phyloP scores from a whole-genome alignment of 441 rosid genomes.

The Biscutella laevigata region DNA sequence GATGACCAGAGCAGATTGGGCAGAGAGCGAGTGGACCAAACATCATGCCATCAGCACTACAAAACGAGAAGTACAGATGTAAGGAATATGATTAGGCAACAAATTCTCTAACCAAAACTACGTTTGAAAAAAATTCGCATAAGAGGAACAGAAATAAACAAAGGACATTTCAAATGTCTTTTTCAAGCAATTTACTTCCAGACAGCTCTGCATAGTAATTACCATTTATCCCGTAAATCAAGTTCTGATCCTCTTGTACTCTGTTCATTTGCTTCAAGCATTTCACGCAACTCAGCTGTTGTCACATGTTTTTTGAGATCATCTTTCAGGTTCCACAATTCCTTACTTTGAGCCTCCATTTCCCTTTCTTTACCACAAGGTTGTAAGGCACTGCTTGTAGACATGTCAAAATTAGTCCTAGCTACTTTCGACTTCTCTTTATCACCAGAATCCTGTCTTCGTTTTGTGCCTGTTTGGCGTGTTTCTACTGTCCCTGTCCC shows the following conservation, averaged over 20 bases:
- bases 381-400: slow-evolving; percentile 30
- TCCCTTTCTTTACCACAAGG: slow-evolving; percentile 42
- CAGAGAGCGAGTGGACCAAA: slow-evolving; percentile 80
- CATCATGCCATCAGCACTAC: slow-evolving; percentile 92
- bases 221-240: slow-evolving; percentile 84
- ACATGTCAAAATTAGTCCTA: slow-evolving; percentile 40
- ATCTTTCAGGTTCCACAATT: slow-evolving; percentile 85
- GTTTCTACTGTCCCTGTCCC: slow-evolving; percentile 30
- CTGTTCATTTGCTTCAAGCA: slow-evolving; percentile 75
- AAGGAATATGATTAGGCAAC: slow-evolving; percentile 5
- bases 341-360: slow-evolving; percentile 72
- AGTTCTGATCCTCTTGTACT: slow-evolving; percentile 81
- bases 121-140: background rate
- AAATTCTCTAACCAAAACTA: slow-evolving; percentile 6
- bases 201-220: slow-evolving; percentile 17
- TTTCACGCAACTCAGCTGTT: slow-evolving; percentile 62
- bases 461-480: slow-evolving; percentile 45
- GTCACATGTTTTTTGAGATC: slow-evolving; percentile 69
- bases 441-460: slow-evolving; percentile 37
- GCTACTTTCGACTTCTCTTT: slow-evolving; percentile 48
- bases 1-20: slow-evolving; percentile 63
- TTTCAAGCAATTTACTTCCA: background rate
- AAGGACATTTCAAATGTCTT: background rate
- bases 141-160: background rate
- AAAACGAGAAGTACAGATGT: slow-evolving; percentile 11